Base-by-base conservation (phyloP, 176 grass and related monocot genomes). In the Elaeis guineensis region DNA sequence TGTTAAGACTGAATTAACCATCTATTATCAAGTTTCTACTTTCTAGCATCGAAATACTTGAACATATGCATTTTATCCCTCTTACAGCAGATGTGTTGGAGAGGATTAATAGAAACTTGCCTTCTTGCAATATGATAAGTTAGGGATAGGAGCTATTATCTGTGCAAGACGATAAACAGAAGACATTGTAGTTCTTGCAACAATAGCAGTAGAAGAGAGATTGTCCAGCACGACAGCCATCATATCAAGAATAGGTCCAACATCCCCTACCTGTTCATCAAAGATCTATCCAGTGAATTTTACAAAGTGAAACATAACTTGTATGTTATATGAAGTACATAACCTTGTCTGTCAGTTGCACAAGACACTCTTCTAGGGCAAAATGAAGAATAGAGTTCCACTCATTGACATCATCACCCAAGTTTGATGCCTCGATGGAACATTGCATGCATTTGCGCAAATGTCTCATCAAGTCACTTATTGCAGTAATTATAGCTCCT, bases 381-480 rank as follows among this genome's bases (percentile, higher is more conserved):
- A 80, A 71, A 69, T 98, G 69, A 63, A 98, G 84, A 54, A 65
- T 73, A 62, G 71, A 83, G 67, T 83, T 89, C 70, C 69, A 76
- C 20, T 68, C 83, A 50, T 75, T 57, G 26, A 63, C 52, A 76
- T 83, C 81, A 74, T 30, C 64, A 50, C 71, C 54, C 17, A 60
- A 54, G 80, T 89, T 82, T 74, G 79, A 80, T 78, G 84, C 54
- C 78, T 98, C 93, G 49, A 98, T 67, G 59, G 87, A 84, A 88
- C 53, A 78, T 75, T 89, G 82, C 81, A 98, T 80, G 81, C 93
- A 98, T 85, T 89, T 98, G 64, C 79, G 84, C 66, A 98, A 66
- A 66, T 98, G 87, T 57, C 83, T 98, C 69, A 86, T 72, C 72
- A 92, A 82, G 58, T 89, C 93, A 44, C 76, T 78, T 52, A 92